A percentile compares a stretch with the other conserved stretches of the same genome.
phyloP scores from a whole-genome alignment of 164 flowering plant species.

The Houttuynia cordata region DNA sequence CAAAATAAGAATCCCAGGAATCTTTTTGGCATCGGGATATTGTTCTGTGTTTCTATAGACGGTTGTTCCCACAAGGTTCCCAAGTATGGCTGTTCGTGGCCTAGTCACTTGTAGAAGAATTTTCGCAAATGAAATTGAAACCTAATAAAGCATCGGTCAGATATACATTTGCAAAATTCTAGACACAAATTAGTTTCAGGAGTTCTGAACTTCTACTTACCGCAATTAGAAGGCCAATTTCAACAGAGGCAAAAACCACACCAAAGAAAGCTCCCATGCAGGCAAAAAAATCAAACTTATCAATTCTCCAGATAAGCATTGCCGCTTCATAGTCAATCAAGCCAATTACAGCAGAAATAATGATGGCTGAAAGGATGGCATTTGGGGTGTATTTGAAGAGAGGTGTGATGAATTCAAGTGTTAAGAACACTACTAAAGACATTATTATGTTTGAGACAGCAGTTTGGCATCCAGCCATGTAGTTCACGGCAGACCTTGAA shows the following conservation, averaged over 20 bases:
- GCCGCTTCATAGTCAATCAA: slow-evolving; percentile 63
- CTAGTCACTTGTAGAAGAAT: slow-evolving; percentile 79
- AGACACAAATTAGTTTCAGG: neutral
- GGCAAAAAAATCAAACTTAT: slow-evolving; percentile 79
- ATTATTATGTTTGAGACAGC: slow-evolving; percentile 86
- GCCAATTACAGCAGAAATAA: slow-evolving; percentile 68
- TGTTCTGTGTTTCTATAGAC: slow-evolving; percentile 63
- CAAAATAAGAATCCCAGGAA: slow-evolving; percentile 54
- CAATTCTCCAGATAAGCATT: slow-evolving; percentile 71
- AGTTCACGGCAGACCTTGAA: slow-evolving; percentile 89
- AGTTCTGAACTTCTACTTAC: slow-evolving; percentile 22
- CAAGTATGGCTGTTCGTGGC: slow-evolving; percentile 66
- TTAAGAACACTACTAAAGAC: slow-evolving; percentile 64
- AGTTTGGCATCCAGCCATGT: slow-evolving; percentile 88
- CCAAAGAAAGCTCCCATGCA: slow-evolving; percentile 95
- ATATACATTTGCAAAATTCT: neutral
- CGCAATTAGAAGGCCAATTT: slow-evolving; percentile 80
- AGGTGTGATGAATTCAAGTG: slow-evolving; percentile 65
- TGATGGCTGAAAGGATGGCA: slow-evolving; percentile 83
- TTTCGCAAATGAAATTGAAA: slow-evolving; percentile 65
- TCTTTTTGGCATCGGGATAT: slow-evolving; percentile 55
- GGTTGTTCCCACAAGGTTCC: slow-evolving; percentile 46
- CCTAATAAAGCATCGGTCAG: slow-evolving; percentile 22
- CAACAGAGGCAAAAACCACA: slow-evolving; percentile 67
- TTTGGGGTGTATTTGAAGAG: slow-evolving; percentile 89